A percentile compares a stretch with the other conserved stretches of the same genome.
These are phyloP conservation scores for Meripilus lineatus DNA, from an alignment of 1,284 basidiomycete species.

Conservation along the genomic window DNA sequence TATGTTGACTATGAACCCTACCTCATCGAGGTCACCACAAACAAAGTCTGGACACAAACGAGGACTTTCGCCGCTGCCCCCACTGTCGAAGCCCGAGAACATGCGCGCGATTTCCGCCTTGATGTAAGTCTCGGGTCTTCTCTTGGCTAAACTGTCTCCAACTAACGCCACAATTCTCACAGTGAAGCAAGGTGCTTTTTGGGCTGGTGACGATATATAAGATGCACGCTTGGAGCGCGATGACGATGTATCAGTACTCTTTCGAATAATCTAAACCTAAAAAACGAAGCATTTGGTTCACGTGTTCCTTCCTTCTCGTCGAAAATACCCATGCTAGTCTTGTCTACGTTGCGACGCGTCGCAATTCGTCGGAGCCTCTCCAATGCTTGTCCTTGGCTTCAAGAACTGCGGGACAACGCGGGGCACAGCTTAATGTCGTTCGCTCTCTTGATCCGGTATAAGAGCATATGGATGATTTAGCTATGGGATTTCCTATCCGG, in stretches of 20 bases:
- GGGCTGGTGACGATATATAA: not conserved
- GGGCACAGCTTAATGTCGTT: too few species aligned
- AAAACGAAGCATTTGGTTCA: not conserved
- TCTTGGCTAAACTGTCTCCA: not conserved
- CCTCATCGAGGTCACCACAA: not conserved
- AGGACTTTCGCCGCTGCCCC: not conserved
- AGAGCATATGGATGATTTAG: too few species aligned
- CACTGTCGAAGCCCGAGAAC: not conserved
- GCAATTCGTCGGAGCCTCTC: too few species aligned
- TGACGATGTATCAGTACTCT: not conserved
- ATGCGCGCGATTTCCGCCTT: not conserved
- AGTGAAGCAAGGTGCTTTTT: not conserved
- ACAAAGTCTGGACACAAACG: not conserved
- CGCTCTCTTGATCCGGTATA: too few species aligned
- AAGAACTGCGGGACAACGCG: too few species aligned
- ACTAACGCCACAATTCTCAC: too few species aligned
- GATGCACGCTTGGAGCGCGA: not conserved
- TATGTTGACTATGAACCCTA: not conserved
- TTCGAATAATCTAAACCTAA: not conserved
- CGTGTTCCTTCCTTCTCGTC: too few species aligned
- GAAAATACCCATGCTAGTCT: too few species aligned
- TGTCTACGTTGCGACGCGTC: too few species aligned
- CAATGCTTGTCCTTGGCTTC: too few species aligned
- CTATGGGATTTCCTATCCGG: too few species aligned
- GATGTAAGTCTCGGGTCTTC: not conserved